Base-by-base conservation (phyloP, 257 asterid genomes). In the Prunella vulgaris region DNA sequence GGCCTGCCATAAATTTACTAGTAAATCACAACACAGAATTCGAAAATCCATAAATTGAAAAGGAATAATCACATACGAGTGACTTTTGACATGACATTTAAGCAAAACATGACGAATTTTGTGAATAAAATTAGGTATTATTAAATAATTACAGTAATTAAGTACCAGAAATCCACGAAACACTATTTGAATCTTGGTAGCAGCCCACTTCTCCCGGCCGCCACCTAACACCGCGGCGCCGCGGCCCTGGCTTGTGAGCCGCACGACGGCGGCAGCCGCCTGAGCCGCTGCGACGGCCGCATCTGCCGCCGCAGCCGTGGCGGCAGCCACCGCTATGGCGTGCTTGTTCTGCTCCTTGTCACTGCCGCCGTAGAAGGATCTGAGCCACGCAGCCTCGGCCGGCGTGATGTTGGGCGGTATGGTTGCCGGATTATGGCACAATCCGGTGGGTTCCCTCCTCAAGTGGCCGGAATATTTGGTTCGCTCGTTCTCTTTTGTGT, bases 301-400 rank as follows among this genome's bases (percentile, higher is more conserved):
- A 35, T 88, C 97, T 0, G 97, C 97, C 0, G 96, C 97, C 0
- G 95, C 95, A 0, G 97, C 97, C 0, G 96, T 87, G 40, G 97
- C 97, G 0, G 98, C 93, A 15, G 96, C 98, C 33, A 90, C 97
- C 17, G 95, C 98, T 3, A 92, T 88, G 5, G 97, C 98, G 75
- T 90, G 97, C 76, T 85, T 90, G 89, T 64, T 92, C 73, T 81
- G 95, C 66, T 88, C 93, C 71, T 61, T 79, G 32, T 87, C 89
- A 3, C 80, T 12, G 2, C 74, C 77, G 24, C 15, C 14, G 74
- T 82, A 87, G 72, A 87, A 87, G 1, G 91, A 89, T 38, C 78
- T 80, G 40, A 89, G 73, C 96, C 95, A 89, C 25, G 89, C 92
- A 30, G 91, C 97, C 65, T 91, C 97, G 1, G 84, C 88, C 3